Percentiles rank a stretch among this genome's conserved stretches.
phyloP scores from a whole-genome alignment of 768 basidiomycete genomes.

The Candolleomyces eurysporus region DNA sequence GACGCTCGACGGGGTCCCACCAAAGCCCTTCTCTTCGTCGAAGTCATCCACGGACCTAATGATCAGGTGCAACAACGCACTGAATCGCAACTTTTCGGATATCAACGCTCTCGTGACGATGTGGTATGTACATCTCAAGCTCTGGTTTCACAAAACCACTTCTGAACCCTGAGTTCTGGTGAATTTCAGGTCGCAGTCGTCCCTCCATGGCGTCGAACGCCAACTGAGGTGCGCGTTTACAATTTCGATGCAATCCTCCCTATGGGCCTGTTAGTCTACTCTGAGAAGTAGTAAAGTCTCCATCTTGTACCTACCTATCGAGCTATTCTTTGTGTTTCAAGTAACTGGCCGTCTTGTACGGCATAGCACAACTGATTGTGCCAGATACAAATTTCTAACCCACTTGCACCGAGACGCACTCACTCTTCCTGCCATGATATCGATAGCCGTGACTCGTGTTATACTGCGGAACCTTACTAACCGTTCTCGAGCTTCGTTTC shows the following conservation, averaged over 20 bases:
- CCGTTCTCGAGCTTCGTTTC: too few relatives aligned
- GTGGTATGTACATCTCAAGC: neutral
- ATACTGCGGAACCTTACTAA: too few relatives aligned
- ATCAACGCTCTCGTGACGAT: neutral
- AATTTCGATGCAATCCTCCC: neutral
- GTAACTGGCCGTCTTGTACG: too few relatives aligned
- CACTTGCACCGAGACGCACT: neutral
- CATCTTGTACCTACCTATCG: neutral
- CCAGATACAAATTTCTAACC: neutral
- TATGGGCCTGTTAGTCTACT: neutral
- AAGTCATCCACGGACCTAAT: neutral
- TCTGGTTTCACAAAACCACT: neutral
- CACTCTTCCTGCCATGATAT: too few relatives aligned
- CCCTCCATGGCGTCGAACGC: too few relatives aligned
- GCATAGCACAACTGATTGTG: too few relatives aligned
- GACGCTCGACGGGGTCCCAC: neutral
- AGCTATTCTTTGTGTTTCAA: neutral
- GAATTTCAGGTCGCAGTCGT: too few relatives aligned
- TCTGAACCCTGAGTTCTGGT: too few relatives aligned
- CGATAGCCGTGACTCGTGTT: too few relatives aligned
- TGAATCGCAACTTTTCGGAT: too few relatives aligned
- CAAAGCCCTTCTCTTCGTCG: conserved; percentile 9
- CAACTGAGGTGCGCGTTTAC: neutral
- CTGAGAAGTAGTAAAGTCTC: neutral
- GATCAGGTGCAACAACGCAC: neutral